Base-by-base conservation (phyloP, 2,329 filamentous ascomycete species). In the Ceratocystiopsis brevicomis region DNA sequence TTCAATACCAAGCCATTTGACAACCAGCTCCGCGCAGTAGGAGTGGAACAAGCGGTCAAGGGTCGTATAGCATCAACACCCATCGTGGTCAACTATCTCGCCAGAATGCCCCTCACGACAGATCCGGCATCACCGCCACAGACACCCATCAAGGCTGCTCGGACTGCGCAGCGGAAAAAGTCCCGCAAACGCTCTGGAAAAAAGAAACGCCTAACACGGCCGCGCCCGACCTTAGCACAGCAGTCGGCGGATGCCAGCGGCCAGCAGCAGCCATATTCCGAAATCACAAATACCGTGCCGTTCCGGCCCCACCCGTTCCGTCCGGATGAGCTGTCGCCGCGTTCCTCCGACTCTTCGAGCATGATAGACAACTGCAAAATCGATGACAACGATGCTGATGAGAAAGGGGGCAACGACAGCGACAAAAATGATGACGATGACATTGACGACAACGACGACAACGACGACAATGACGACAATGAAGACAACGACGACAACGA, bases 71-170 rank as follows among this genome's bases (percentile, higher is more conserved):
- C 25, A 30, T 9, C 25, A 30, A 30, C 25, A 11, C 25, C 25
- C 13, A 13, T 3, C 36, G 18, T 13, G 16, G 9, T 34, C 39
- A 16, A 33, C 19, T 34, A 15, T 15, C 48, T 11, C 12, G 34
- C 15, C 36, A 17, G 15, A 38, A 47, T 47, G 41, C 48, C 49
- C 42, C 46, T 44, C 37, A 44, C 45, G 30, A 45, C 57, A 49
- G 57, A 55, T 39, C 62, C 61, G 35, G 59, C 60, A 21, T 65
- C 63, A 30, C 63, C 63, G 46, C 63, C 63, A 36, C 56, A 62
- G 47, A 64, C 62, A 8, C 62, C 63, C 17, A 60, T 56, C 44
- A 56, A 57, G 33, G 47, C 57, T 39, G 54, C 56, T 11, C 59
- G 58, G 41, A 51, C 51, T 42, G 51, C 54, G 45, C 49, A 53